These are phyloP conservation scores for Amauroascus niger DNA, from an alignment of 2,329 filamentous ascomycete species.

Conservation along the genomic window DNA sequence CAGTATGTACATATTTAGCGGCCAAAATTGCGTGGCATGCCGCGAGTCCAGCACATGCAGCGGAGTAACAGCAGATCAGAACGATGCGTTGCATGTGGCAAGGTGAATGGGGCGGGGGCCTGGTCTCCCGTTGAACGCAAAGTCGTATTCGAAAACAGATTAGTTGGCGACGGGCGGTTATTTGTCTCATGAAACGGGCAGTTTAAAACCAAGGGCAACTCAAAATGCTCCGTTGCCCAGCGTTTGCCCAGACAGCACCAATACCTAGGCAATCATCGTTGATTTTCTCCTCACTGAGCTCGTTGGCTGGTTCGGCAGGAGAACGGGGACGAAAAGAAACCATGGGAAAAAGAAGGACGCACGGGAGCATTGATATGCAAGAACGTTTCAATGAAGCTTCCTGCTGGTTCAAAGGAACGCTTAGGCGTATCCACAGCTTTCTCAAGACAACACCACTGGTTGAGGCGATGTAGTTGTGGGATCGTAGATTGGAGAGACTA, in stretches of 20 bases:
- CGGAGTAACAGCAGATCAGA: slow-evolving; percentile 2
- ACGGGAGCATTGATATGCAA: background rate
- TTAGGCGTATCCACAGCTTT: too few relatives aligned
- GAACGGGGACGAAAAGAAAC: background rate
- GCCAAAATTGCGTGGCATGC: slow-evolving; percentile 8
- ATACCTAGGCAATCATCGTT: slow-evolving; percentile 1
- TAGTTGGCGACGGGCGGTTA: background rate
- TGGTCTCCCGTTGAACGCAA: background rate
- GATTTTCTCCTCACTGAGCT: background rate
- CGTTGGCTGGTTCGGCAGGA: slow-evolving; percentile 1
- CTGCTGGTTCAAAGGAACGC: background rate
- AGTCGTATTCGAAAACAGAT: background rate
- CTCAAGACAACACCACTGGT: too few relatives aligned
- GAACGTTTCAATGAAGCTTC: slow-evolving; percentile 1
- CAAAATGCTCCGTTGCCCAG: slow-evolving; percentile 5
- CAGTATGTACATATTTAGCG: background rate
- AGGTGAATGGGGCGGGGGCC: background rate
- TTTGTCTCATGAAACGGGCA: background rate
- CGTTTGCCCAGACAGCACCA: slow-evolving; percentile 2
- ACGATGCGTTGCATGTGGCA: slow-evolving; percentile 8
- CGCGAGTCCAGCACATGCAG: slow-evolving; percentile 5
- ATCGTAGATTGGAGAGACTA: too few relatives aligned
- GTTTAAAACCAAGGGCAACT: background rate
- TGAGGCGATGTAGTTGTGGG: background rate
- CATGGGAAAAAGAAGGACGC: background rate